Conservation (phyloP, 108 stramenopile genomes). For the Nitzschia putrida region DNA sequence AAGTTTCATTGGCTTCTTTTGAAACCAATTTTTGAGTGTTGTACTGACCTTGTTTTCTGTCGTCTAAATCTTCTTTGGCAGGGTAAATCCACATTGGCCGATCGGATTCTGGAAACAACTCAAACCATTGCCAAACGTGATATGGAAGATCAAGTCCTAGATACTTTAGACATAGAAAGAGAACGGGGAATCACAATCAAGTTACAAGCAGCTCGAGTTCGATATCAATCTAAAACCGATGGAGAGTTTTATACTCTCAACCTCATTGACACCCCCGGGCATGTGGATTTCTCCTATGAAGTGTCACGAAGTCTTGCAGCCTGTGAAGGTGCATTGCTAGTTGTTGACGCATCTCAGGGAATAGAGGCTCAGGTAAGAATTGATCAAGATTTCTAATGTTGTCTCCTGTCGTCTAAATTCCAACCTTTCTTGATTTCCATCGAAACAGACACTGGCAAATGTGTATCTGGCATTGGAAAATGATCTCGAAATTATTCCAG, state of each 20-base stretch:
- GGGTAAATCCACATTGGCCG: constrained; percentile 92
- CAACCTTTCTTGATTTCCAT: background rate
- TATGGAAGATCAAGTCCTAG: constrained; percentile 92
- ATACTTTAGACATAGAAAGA: constrained; percentile 97
- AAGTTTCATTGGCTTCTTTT: too few species aligned
- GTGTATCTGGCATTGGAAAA: constrained; percentile 96
- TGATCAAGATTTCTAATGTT: too few species aligned
- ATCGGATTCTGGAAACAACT: constrained; percentile 90
- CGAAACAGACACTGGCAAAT: constrained; percentile 89
- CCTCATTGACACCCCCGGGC: constrained; percentile 85
- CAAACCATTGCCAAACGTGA: constrained; percentile 86
- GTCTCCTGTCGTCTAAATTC: background rate
- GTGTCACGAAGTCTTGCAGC: constrained; percentile 96
- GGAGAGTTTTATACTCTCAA: constrained; percentile 79
- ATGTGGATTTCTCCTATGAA: constrained; percentile 97
- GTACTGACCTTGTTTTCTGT: background rate
- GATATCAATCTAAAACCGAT: constrained; percentile 80
- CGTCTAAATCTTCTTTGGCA: background rate
- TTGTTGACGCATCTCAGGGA: constrained; percentile 98
- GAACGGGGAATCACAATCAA: constrained; percentile 99
- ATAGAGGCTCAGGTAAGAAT: constrained; percentile 93
- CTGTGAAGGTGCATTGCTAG: constrained; percentile 98
- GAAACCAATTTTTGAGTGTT: background rate
- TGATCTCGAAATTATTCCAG: constrained; percentile 96
- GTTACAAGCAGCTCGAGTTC: constrained; percentile 94